Evolutionary conservation across 176 grass and related monocot genomes (phyloP).

Genomic region (Carex parvula): DNA sequence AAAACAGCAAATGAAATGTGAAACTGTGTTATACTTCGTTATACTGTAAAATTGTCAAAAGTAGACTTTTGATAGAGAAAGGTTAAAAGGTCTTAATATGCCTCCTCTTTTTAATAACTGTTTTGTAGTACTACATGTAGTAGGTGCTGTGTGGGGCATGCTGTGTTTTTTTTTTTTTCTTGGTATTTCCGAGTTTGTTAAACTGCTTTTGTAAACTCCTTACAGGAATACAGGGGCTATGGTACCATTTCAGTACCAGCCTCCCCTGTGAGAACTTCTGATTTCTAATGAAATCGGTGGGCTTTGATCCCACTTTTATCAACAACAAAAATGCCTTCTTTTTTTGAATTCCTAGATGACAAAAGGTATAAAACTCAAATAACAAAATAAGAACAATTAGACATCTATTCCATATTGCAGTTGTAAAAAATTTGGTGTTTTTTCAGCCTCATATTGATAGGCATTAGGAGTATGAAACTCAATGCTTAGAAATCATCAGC

Average conservation of each 20-base stretch:
- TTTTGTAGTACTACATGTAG: too few species aligned
- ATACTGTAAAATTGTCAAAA: neutral
- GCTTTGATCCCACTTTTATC: too few species aligned
- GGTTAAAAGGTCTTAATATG: neutral
- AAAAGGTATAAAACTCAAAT: neutral
- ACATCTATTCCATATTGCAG: neutral
- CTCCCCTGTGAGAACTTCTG: too few species aligned
- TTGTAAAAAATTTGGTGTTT: neutral
- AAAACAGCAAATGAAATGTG: neutral
- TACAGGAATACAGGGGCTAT: too few species aligned
- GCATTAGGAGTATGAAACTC: neutral
- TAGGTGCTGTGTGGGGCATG: too few species aligned
- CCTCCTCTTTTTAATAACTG: neutral
- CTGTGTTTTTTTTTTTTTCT: too few species aligned
- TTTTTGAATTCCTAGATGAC: neutral
- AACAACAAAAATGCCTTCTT: too few species aligned
- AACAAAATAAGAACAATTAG: neutral
- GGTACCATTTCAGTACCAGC: too few species aligned
- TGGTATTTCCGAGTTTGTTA: too few species aligned
- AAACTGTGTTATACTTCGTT: neutral
- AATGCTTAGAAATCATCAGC: neutral
- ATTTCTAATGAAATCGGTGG: too few species aligned
- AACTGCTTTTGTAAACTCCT: too few species aligned
- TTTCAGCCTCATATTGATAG: neutral
- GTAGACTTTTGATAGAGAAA: neutral